A percentile compares a stretch with the other conserved stretches of the same genome.
Conservation (phyloP, 2,329 filamentous ascomycete species). For the Fusarium illudens region DNA sequence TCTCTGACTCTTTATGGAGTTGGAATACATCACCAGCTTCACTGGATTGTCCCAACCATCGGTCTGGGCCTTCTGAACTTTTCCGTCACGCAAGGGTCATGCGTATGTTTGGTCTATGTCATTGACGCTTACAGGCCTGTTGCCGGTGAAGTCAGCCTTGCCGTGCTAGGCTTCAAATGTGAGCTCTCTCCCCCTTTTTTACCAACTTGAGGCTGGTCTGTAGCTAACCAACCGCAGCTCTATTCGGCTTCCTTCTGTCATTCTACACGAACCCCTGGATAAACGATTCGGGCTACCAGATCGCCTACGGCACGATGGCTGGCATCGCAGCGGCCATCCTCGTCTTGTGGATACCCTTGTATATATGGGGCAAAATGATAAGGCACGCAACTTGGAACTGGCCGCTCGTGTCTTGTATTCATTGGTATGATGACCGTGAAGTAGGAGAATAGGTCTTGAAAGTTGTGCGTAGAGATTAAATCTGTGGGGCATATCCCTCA, state of each 20-base stretch:
- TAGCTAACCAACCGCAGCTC: slow-evolving; percentile 45
- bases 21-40: slow-evolving; percentile 55
- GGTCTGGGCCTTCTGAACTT: slow-evolving; percentile 64
- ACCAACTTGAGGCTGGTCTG: not conserved
- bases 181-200: slow-evolving; percentile 35
- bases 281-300: slow-evolving; percentile 56
- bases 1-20: slow-evolving; percentile 57
- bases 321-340: slow-evolving; percentile 59
- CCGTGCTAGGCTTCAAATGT: slow-evolving; percentile 65
- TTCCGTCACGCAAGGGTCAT: slow-evolving; percentile 63
- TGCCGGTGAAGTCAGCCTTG: slow-evolving; percentile 63
- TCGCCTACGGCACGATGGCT: slow-evolving; percentile 66
- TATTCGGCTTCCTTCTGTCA: slow-evolving; percentile 66
- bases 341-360: slow-evolving; percentile 59
- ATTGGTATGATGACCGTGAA: slow-evolving; percentile 63
- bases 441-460: slow-evolving; percentile 56
- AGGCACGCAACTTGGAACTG: slow-evolving; percentile 59
- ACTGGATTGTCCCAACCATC: slow-evolving; percentile 66
- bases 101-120: slow-evolving; percentile 64
- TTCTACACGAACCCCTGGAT: slow-evolving; percentile 71
- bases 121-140: slow-evolving; percentile 67
- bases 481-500: not conserved
- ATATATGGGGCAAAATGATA: slow-evolving; percentile 60
- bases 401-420: slow-evolving; percentile 55
- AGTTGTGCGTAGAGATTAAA: not conserved